Base-by-base conservation (phyloP, 2,329 filamentous ascomycete species). In the Geosmithia morbida region DNA sequence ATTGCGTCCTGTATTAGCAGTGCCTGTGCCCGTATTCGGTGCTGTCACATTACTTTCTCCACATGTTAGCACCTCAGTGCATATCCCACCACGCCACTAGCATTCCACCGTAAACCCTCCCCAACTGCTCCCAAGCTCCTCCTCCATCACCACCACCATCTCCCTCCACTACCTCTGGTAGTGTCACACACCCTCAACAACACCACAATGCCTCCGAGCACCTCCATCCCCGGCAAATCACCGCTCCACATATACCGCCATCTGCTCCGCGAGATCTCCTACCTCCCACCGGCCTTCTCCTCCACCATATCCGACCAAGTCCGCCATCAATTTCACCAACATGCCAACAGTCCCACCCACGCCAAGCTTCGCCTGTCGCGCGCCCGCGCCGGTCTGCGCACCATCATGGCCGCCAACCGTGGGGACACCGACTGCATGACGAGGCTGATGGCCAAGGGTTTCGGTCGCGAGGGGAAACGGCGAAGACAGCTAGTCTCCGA, bases 221-320 rank as follows among this genome's bases (percentile, higher is more conserved):
- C 22, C 14, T n/a, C 46, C 7, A 46, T 19, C 13, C 14, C 26
- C 33, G 37, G 37, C 29, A n/a, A 45, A 17, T 16, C 33, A 8
- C 20, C 42, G 17, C 48, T 47, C n/a, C 48, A 49, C 53, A 59
- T 78, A 44, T 82, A 79, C 58, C 71, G 79, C 48, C 69, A 75
- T 49, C 63, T 82, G 19, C 72, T 82, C 37, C 75, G 79, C 50
- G 76, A 81, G 62, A 65, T 69, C 40, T 71, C 73, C 26, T 83
- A 83, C 56, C 70, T 82, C 2, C 76, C 77, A 1, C 66, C 66
- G 2, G 59, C 70, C 40, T 73, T 72, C 49, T 48, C 48, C 30
- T 13, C 11, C n/a, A 44, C 41, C 16, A 44, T 51, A 20, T 17
- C 20, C 8, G 33, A 19, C 19, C 46, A 69, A 68, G 40, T 58